A percentile compares a stretch with the other conserved stretches of the same genome.
phyloP scores from a whole-genome alignment of 441 rosid species.

The Kokia cookei region DNA sequence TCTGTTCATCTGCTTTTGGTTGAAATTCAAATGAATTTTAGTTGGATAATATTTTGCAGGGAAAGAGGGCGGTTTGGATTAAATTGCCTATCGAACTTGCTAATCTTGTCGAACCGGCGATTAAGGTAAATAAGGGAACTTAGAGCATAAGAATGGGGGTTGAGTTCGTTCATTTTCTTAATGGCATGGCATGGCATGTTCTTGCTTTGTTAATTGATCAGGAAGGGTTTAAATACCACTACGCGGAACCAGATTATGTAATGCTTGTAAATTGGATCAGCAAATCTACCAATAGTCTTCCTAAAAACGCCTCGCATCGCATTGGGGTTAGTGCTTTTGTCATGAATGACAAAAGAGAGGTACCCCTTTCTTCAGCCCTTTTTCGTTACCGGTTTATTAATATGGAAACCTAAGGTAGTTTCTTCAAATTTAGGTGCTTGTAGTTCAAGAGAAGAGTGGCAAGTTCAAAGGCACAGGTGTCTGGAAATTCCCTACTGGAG shows the following conservation, averaged over 20 bases:
- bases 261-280: slow-evolving; percentile 83
- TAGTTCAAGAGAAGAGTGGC: slow-evolving; percentile 67
- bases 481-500: slow-evolving; percentile 83
- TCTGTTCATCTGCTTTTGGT: background rate
- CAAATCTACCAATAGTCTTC: slow-evolving; percentile 38
- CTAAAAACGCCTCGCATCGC: slow-evolving; percentile 68
- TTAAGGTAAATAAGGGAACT: slow-evolving; percentile 33
- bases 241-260: slow-evolving; percentile 69
- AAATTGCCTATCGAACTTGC: slow-evolving; percentile 35
- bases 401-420: background rate
- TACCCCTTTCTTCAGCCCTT: background rate
- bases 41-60: slow-evolving; percentile 23
- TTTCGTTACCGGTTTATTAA: background rate
- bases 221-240: slow-evolving; percentile 85
- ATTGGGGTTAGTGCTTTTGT: slow-evolving; percentile 74
- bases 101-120: slow-evolving; percentile 54
- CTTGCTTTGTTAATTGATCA: slow-evolving; percentile 17
- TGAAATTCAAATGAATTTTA: background rate
- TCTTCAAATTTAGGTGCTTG: slow-evolving; percentile 43
- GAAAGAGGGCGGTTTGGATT: slow-evolving; percentile 58
- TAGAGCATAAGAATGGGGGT: background rate
- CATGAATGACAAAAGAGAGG: slow-evolving; percentile 41
- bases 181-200: background rate
- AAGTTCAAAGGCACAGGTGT: slow-evolving; percentile 42
- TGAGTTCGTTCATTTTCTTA: background rate